phyloP scores from a whole-genome alignment of 2,329 filamentous ascomycete species.

The Colletotrichum sublineola region DNA sequence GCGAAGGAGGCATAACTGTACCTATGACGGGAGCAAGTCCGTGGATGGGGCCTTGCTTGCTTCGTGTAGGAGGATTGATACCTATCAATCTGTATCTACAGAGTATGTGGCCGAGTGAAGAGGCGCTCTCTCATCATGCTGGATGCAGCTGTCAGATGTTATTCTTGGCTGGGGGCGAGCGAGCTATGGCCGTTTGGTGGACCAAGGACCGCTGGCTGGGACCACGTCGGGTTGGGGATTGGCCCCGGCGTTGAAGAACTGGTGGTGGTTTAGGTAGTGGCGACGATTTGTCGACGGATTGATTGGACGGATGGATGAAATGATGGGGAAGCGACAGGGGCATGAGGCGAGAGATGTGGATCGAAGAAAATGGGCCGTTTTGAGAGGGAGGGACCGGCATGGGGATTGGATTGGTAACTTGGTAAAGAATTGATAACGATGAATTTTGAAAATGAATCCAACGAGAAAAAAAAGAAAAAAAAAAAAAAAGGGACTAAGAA shows the following conservation, averaged over 20 bases:
- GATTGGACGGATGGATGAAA: too few species aligned
- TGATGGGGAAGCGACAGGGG: conserved; percentile 27
- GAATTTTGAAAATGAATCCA: not conserved
- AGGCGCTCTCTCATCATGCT: not conserved
- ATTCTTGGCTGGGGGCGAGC: conserved; percentile 5
- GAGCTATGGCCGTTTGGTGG: conserved; percentile 16
- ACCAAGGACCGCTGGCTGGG: conserved; percentile 6
- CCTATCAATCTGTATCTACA: not conserved
- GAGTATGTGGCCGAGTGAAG: not conserved
- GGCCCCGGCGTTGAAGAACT: conserved; percentile 37
- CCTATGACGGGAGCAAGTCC: not conserved
- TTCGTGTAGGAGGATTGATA: not conserved
- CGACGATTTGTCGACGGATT: conserved; percentile 21
- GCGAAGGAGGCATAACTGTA: not conserved
- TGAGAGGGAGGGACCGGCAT: not conserved
- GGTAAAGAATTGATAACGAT: not conserved
- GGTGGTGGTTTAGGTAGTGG: conserved; percentile 33
- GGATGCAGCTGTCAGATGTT: conserved; percentile 9
- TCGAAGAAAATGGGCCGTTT: conserved; percentile 6
- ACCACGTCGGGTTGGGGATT: conserved; percentile 4
- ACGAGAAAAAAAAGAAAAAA: not conserved
- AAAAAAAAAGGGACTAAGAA: not conserved
- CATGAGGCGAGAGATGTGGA: conserved; percentile 28
- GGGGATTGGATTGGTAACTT: too few species aligned
- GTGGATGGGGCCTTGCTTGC: not conserved